These are phyloP conservation scores for Colletotrichum sublineola DNA, from an alignment of 2,329 filamentous ascomycete species.

Conservation along the genomic window DNA sequence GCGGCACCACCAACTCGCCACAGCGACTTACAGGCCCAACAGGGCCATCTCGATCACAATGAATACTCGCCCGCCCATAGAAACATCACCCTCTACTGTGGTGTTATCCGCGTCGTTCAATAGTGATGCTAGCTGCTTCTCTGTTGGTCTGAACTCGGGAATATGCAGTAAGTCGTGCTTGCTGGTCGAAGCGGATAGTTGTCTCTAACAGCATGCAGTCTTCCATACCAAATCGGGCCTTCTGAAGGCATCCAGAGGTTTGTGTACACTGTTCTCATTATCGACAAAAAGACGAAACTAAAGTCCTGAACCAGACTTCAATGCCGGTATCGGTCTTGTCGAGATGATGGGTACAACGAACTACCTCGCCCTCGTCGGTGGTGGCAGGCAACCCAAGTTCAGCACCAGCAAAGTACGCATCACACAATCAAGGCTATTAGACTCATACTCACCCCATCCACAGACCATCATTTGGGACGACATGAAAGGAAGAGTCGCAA, in stretches of 20 bases:
- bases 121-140: conserved; percentile 85
- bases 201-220: conserved; percentile 63
- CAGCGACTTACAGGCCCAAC: conserved; percentile 23
- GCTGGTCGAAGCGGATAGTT: neutral
- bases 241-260: conserved; percentile 69
- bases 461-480: conserved; percentile 94
- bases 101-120: conserved; percentile 91
- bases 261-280: neutral
- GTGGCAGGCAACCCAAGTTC: conserved; percentile 87
- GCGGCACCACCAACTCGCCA: conserved; percentile 5
- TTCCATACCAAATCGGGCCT: conserved; percentile 80
- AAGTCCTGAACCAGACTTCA: conserved; percentile 70
- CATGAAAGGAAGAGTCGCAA: conserved; percentile 76
- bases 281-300: neutral
- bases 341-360: conserved; percentile 91
- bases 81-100: conserved; percentile 78
- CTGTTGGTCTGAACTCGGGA: conserved; percentile 87
- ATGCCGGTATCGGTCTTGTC: conserved; percentile 83
- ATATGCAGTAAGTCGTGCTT: conserved; percentile 77
- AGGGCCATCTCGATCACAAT: conserved; percentile 61
- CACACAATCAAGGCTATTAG: neutral
- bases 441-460: conserved; percentile 11
- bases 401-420: conserved; percentile 81
- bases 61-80: conserved; percentile 91
- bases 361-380: conserved; percentile 90